Evolutionary conservation across 2,329 filamentous ascomycete genomes (phyloP), one percentile per base, ranked within the genome.

Genomic region (Ciborinia camelliae): DNA sequence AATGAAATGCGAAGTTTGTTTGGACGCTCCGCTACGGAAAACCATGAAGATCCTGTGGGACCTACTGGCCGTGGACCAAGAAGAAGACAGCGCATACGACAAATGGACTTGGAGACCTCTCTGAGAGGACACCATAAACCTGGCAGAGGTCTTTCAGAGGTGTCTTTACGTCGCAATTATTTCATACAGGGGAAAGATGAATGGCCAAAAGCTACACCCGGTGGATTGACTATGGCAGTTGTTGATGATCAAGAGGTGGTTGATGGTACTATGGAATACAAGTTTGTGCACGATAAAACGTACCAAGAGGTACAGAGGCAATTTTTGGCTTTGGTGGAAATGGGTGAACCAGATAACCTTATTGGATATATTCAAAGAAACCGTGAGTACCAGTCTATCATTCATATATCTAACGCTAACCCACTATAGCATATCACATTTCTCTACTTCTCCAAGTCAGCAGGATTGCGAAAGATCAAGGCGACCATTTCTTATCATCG

Each of bases 381-480:
- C 71, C 90, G 76, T 80, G 72, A 73, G 78, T 76, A 10, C 51
- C 51, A 23, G 12, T 20, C 47, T 59, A 20, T 26, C 20, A 18
- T 58, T 28, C 35, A 14, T 23, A 28, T 43, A 8, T 23, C 32
- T 37, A 43, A n/a, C 32, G 23, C 69, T 76, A 68, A 76, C 58
- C 32, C 26, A 28, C 35, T 12, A 61, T 66, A 85, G 83, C 94
- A 4, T 98, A 97, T 75, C 93, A 98, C 75, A 89, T 98, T 70
- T 95, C 92, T 1, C 93, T 91, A 2, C 84, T 98, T n/a, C 86
- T 98, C 28, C 93, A 97, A 75, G 92, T 96, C 35, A 96, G 91
- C 67, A 91, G 92, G 75, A 90, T 98, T 58, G 92, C 92, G 15
- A 94, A 95, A 75, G 90, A 97, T 70, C 92, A 97, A 74, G 87